Evolutionary conservation across 2,329 filamentous ascomycete genomes (phyloP), one percentile per base, ranked within the genome.

Genomic region (Alternaria burnsii): DNA sequence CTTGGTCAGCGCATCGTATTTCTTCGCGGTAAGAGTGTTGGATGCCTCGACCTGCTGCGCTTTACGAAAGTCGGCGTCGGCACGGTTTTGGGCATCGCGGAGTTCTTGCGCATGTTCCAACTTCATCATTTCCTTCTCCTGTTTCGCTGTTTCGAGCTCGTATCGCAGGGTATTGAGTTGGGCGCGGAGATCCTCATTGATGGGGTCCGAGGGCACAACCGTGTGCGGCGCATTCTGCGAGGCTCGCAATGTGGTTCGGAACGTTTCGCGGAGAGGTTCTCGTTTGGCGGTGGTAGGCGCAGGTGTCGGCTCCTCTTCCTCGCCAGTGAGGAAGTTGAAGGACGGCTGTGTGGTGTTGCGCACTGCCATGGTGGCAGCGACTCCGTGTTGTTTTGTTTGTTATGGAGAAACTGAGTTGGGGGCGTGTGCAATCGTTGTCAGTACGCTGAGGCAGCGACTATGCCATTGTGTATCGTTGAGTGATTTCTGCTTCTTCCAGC

Each of bases 81-180:
- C 91, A 64, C 90, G 91, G 48, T 89, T 85, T 67, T 92, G 89
- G 2, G 90, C 85, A 57, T 97, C 93, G 63, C 94, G 88, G 22
- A 97, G 79, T 71, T 97, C 94, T 70, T 92, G 91, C 66, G 93
- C 90, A 69, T 95, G 91, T 63, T 92, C 89, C 16, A 97, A 84
- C 10, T 88, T 85, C 48, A 89, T 83, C 71, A 97, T 86, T 59
- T 97, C 93, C 69, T 91, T 90, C 73, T 98, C 94, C 69, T 97
- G 92, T 71, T 94, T 94, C 54, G 92, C 82, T 18, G 91, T 94
- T 71, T 93, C 91, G 67, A 97, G 85, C 59, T 94, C 92, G 80
- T 97, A 99, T 63, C 89, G 90, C 52, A 97, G 82, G 0, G 93
- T 92, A 63, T 94, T 95, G 42, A 98, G 84, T 78, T 97, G 93